Base-by-base conservation (phyloP, 257 asterid species). In the Phtheirospermum japonicum region DNA sequence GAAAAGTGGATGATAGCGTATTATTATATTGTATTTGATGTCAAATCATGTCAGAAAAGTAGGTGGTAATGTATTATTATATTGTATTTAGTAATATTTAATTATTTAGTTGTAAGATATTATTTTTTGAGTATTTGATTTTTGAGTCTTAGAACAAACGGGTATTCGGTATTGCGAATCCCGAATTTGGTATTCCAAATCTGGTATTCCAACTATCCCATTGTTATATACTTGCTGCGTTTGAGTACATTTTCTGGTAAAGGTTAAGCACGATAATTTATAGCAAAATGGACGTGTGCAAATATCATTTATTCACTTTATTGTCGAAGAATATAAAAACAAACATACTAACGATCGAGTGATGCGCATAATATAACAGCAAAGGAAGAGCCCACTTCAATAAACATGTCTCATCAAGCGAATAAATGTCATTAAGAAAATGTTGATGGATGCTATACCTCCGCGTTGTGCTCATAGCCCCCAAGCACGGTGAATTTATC, bases 381-480 rank as follows among this genome's bases (percentile, higher is more conserved):
- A 50, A 48, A 50, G 32, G 9, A 33, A 33, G 39, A 23, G 18
- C 10, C 9, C 7, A 0, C 9, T 50, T 18, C 19, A 50, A 50
- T 5, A 18, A 19, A 50, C 11, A 3, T 50, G 57, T 50, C 57
- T 50, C 9, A 10, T 39, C 72, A 30, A 6, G 31, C 16, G 26
- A 52, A 54, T 39, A 57, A 18, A 32, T 16, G 48, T 19, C 67
- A 8, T 66, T 28, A 40, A 56, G 56, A 71, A 70, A 71, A 45
- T 40, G 42, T 61, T 57, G n/a, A 26, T 48, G 26, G 42, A 69
- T 55, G 26, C 26, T 31, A 57, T 80, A 93, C 99, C 94, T 93
- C 96, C 52, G 96, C 97, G 61, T 69, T 89, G 81, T 93, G 91
- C 67, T 85, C 85, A 74, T 87, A 93, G 78, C 96, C 96, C 73